phyloP scores from a whole-genome alignment of 352 stramenopile genomes.

The Phytophthora pinifolia region DNA sequence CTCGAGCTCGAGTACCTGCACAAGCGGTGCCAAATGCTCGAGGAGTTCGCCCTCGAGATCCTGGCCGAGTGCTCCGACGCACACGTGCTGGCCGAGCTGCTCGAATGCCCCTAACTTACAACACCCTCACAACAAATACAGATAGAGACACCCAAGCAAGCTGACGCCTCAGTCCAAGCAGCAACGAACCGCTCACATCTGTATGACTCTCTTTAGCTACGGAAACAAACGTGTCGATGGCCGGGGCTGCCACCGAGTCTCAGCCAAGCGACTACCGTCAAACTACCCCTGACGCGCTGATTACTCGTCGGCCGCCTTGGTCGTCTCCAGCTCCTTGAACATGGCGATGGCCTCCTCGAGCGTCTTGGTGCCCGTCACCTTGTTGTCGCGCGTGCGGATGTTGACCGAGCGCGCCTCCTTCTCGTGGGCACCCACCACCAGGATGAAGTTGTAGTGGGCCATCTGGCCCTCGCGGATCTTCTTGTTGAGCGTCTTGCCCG shows the following conservation, averaged over 20 bases:
- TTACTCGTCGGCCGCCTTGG: slow-evolving; percentile 71
- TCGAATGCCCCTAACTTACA: slow-evolving; percentile 35
- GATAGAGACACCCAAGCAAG: no score
- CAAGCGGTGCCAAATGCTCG: slow-evolving; percentile 68
- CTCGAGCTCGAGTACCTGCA: slow-evolving; percentile 84
- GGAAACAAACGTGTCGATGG: slow-evolving; percentile 16
- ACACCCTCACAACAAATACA: no score
- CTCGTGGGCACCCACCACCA: slow-evolving; percentile 95
- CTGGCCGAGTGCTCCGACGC: slow-evolving; percentile 74
- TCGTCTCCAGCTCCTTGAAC: slow-evolving; percentile 86
- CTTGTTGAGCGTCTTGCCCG: slow-evolving; percentile 97
- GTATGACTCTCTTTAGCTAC: slow-evolving; percentile 16
- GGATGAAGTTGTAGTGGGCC: slow-evolving; percentile 98
- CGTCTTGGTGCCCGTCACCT: slow-evolving; percentile 93
- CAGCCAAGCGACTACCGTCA: background rate
- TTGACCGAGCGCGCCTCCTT: slow-evolving; percentile 90
- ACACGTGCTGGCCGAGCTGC: slow-evolving; percentile 67
- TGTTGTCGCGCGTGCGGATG: slow-evolving; percentile 94
- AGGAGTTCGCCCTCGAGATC: slow-evolving; percentile 74
- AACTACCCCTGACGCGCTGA: slow-evolving; percentile 4
- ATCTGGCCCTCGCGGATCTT: slow-evolving; percentile 97
- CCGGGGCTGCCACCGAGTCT: slow-evolving; percentile 3
- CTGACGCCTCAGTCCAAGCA: no score
- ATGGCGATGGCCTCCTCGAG: slow-evolving; percentile 94
- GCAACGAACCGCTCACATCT: slow-evolving; percentile 16